phyloP scores from a whole-genome alignment of 2,329 filamentous ascomycete species.

The Alternaria metachromatica region DNA sequence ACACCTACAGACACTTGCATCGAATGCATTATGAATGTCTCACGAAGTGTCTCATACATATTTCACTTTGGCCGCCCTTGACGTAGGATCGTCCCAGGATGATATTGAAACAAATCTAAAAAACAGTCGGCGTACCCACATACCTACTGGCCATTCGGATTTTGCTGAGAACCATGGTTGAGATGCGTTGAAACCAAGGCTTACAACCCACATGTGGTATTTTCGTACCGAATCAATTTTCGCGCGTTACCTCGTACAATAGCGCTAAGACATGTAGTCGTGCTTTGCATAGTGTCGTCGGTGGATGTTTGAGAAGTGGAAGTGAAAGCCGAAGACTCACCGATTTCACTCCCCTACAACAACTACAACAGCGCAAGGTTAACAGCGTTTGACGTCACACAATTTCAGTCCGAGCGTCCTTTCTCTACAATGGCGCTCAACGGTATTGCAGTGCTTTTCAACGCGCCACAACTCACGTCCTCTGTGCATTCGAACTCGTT shows the following conservation, averaged over 20 bases:
- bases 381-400: neutral
- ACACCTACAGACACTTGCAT: neutral
- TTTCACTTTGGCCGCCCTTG: neutral
- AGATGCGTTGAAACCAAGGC: neutral
- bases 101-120: neutral
- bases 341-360: neutral
- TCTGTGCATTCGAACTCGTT: neutral
- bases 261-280: neutral
- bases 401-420: neutral
- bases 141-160: neutral
- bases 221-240: neutral
- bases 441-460: neutral
- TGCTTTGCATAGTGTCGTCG: neutral
- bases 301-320: neutral
- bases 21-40: neutral
- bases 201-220: neutral
- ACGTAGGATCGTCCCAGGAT: neutral
- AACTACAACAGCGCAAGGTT: neutral
- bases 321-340: neutral
- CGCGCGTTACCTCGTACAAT: neutral
- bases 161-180: neutral
- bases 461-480: neutral
- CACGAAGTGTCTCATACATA: neutral
- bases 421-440: neutral
- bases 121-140: neutral